These are phyloP conservation scores for Hypoxylon rubiginosum DNA, from an alignment of 2,329 filamentous ascomycete species.

Conservation along the genomic window DNA sequence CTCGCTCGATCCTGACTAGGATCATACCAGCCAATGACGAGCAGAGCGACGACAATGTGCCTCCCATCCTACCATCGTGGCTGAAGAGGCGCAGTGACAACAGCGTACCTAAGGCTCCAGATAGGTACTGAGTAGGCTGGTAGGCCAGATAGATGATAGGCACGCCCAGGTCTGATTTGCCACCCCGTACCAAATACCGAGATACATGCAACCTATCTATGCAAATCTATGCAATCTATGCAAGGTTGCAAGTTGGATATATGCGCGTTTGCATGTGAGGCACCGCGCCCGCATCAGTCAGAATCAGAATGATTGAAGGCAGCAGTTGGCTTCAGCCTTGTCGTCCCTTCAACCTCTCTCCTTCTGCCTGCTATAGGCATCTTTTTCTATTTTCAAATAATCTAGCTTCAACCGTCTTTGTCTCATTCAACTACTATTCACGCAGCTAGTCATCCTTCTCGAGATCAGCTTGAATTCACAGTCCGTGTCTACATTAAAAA, in stretches of 20 bases:
- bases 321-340: constrained; percentile 6
- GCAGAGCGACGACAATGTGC: neutral
- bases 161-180: neutral
- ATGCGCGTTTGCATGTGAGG: constrained; percentile 17
- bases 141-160: neutral
- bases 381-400: neutral
- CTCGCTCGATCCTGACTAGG: too few relatives aligned
- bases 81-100: constrained; percentile 1
- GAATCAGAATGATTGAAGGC: constrained; percentile 9
- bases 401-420: neutral
- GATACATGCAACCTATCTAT: neutral
- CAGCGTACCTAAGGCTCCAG: neutral
- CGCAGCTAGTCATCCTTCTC: neutral
- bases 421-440: neutral
- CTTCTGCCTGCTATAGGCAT: neutral
- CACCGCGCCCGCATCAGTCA: constrained; percentile 14
- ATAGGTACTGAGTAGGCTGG: too few relatives aligned
- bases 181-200: neutral
- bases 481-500: neutral
- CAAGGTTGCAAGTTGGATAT: constrained; percentile 4
- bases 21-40: neutral
- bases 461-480: neutral
- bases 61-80: neutral
- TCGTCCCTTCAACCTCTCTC: neutral
- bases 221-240: neutral